phyloP scores from a whole-genome alignment of 108 stramenopile genomes.

The Poteriospumella lacustris region DNA sequence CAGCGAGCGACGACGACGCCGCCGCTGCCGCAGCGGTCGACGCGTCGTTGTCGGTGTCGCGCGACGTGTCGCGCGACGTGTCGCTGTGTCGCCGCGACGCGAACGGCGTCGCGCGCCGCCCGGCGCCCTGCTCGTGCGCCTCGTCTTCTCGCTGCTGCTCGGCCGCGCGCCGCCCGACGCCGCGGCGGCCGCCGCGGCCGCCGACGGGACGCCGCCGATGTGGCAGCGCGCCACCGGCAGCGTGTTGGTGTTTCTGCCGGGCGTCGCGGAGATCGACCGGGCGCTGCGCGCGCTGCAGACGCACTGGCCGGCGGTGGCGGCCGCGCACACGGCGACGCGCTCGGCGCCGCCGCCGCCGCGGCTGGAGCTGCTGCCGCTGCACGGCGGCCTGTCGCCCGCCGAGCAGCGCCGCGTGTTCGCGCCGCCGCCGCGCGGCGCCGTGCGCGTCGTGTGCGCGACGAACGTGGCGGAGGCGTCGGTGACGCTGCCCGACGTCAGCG shows the following conservation, averaged over 20 bases:
- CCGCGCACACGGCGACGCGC: too few relatives aligned
- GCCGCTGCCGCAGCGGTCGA: too few relatives aligned
- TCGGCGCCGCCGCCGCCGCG: neutral
- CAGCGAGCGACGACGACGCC: too few relatives aligned
- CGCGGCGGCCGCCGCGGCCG: too few relatives aligned
- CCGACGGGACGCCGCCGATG: neutral
- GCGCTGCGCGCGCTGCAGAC: neutral
- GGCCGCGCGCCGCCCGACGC: too few relatives aligned
- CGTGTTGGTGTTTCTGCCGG: slow-evolving; percentile 17
- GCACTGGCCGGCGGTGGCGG: neutral
- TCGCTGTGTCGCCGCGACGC: too few relatives aligned
- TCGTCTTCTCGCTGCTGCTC: too few relatives aligned
- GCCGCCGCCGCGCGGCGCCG: neutral
- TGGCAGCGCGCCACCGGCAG: neutral
- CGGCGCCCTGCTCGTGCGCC: too few relatives aligned
- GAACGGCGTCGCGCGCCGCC: too few relatives aligned
- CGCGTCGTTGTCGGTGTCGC: too few relatives aligned
- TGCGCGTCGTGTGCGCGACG: neutral
- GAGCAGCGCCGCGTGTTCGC: slow-evolving; percentile 1
- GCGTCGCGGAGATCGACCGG: neutral
- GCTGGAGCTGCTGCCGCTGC: slow-evolving; percentile 1
- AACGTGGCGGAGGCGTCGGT: slow-evolving; percentile 27
- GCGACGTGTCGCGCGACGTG: too few relatives aligned
- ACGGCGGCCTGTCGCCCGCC: neutral
- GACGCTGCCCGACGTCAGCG: neutral